Base-by-base conservation (phyloP, 805 yeast species). In the Tetrapisispora arboricola region DNA sequence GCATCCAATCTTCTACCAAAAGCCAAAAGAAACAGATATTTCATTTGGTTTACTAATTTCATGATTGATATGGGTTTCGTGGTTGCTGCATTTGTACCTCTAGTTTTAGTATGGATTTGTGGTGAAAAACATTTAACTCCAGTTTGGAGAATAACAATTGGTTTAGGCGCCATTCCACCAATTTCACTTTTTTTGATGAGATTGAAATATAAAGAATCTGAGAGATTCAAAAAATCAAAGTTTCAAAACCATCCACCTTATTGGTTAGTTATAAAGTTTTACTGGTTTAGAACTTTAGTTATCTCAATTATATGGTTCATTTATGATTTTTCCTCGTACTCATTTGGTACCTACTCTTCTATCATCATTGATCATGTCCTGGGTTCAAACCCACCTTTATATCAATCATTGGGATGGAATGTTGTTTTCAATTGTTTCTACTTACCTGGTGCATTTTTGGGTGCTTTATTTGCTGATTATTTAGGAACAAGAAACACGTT, bases 51-150 rank as follows among this genome's bases (percentile, higher is more conserved):
- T 63, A 87, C 96, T 32, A 83, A 87, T 61, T 71, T 75, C 54
- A 81, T 81, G 84, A 88, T 88, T 54, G 96, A 87, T 63, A 51
- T 66, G 28, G 96, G 96, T 8, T 88, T 84, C 53, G 95, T 90
- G 28, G 68, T 77, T 26, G 71, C 88, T 38, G 71, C 96, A 1
- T 80, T 90, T 52, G 94, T 86, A 17, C 94, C 95, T 31, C 70
- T 87, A 71, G 85, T 90, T 25, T 59, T 84, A 52, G 68, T 86
- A 43, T 84, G 92, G 86, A 88, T 88, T 50, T 85, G 82, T 63
- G 71, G 80, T 38, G 68, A 71, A 21, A 63, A 77, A 37, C 80
- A 84, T 56, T 72, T 88, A 58, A 76, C 76, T 29, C 81, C 83
- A 10, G 86, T 90, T 31, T 90, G 97, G 97, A 80, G 97, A 71